Conservation (phyloP, 2,329 filamentous ascomycete species). For the Cercospora nicotianae region DNA sequence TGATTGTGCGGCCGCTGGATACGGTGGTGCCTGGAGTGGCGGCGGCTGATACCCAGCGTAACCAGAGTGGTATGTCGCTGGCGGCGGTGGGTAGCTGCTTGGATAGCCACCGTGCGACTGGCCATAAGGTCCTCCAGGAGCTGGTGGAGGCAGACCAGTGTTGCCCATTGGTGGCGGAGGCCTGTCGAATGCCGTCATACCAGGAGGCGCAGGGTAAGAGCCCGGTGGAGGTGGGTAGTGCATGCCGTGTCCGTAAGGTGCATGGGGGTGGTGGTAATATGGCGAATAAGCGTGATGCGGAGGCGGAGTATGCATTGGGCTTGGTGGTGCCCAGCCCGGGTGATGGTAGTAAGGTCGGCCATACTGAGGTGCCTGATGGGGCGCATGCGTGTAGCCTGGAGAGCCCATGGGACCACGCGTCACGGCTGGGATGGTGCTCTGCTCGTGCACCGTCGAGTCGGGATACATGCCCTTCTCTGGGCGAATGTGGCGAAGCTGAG, state of each 20-base stretch:
- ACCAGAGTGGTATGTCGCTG: slow-evolving; percentile 24
- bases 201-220: slow-evolving; percentile 28
- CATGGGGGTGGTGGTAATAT: slow-evolving; percentile 38
- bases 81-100: slow-evolving; percentile 30
- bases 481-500: slow-evolving; percentile 74
- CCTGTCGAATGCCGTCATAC: slow-evolving; percentile 41
- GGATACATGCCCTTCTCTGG: slow-evolving; percentile 96
- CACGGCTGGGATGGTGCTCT: slow-evolving; percentile 75
- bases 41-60: slow-evolving; percentile 26
- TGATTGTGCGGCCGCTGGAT: slow-evolving; percentile 17
- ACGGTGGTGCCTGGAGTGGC: slow-evolving; percentile 26
- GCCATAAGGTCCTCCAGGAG: slow-evolving; percentile 35
- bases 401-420: slow-evolving; percentile 70
- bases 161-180: slow-evolving; percentile 42
- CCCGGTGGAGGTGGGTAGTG: slow-evolving; percentile 39
- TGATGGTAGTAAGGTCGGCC: slow-evolving; percentile 39
- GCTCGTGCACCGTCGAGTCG: slow-evolving; percentile 87
- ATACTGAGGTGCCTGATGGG: slow-evolving; percentile 46
- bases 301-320: slow-evolving; percentile 44
- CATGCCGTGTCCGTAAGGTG: slow-evolving; percentile 32
- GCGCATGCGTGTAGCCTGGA: slow-evolving; percentile 56
- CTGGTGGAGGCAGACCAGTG: slow-evolving; percentile 42
- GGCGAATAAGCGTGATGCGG: slow-evolving; percentile 38
- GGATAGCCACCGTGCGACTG: slow-evolving; percentile 31
- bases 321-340: slow-evolving; percentile 42